A percentile compares a stretch with the other conserved stretches of the same genome.
phyloP scores from a whole-genome alignment of 2,329 filamentous ascomycete species.

The Ophiostoma australiae region DNA sequence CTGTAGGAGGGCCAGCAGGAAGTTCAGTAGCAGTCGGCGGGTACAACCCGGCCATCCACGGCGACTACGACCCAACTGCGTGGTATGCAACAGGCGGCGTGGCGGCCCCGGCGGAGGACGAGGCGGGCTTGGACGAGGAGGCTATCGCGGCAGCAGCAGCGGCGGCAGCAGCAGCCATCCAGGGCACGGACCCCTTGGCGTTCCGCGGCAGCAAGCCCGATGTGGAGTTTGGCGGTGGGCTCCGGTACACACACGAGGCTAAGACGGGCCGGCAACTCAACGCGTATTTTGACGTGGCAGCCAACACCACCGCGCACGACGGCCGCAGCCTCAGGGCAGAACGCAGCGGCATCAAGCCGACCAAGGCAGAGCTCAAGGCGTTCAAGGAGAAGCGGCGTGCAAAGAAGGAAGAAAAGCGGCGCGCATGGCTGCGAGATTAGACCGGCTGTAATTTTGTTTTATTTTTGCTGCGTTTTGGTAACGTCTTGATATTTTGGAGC shows the following conservation, averaged over 20 bases:
- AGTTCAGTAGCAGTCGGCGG: conserved; percentile 47
- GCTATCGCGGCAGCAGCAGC: conserved; percentile 33
- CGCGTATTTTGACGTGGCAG: conserved; percentile 93
- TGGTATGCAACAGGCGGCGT: conserved; percentile 67
- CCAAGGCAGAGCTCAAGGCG: conserved; percentile 78
- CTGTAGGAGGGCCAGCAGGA: conserved; percentile 24
- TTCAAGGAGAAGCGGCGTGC: conserved; percentile 86
- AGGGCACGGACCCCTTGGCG: conserved; percentile 85
- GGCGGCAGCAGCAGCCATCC: conserved; percentile 52
- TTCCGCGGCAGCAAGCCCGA: conserved; percentile 57
- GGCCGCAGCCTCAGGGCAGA: conserved; percentile 89
- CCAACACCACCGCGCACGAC: conserved; percentile 84
- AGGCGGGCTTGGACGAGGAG: conserved; percentile 30
- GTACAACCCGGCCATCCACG: conserved; percentile 95
- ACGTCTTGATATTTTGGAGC: not conserved
- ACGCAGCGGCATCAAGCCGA: conserved; percentile 75
- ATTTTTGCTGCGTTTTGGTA: not conserved
- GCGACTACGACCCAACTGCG: conserved; percentile 93
- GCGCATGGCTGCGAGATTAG: conserved; percentile 83
- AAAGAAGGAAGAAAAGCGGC: conserved; percentile 88
- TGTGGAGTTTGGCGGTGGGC: conserved; percentile 55
- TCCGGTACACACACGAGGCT: conserved; percentile 71
- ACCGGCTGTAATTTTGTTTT: not conserved
- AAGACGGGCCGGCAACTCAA: conserved; percentile 86
- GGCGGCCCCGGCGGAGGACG: conserved; percentile 1